Evolutionary conservation across 2,329 filamentous ascomycete species (phyloP).

Genomic region (Allantophomopsis cytisporea): DNA sequence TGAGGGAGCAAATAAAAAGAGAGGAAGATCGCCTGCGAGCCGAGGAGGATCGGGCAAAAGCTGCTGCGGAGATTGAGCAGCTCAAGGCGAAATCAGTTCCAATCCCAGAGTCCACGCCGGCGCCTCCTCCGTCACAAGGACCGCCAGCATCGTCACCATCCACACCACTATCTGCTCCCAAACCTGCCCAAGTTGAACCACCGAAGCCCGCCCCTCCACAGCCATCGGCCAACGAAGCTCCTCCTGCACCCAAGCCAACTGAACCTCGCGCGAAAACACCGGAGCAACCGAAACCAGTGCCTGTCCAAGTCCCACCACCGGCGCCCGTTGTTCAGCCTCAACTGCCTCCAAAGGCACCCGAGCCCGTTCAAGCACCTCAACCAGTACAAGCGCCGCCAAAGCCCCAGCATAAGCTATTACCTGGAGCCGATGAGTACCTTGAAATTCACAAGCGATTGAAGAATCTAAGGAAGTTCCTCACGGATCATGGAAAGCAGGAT

Average conservation of each 20-base stretch:
- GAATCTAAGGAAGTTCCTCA: constrained; percentile 36
- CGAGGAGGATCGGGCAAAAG: constrained; percentile 32
- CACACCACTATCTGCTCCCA: constrained; percentile 1
- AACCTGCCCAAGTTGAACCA: constrained; percentile 3
- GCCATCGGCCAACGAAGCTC: neutral
- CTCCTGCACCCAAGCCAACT: neutral
- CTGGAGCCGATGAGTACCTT: constrained; percentile 30
- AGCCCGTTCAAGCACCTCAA: neutral
- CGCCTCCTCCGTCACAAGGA: neutral
- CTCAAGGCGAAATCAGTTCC: constrained; percentile 23
- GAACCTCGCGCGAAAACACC: constrained; percentile 1
- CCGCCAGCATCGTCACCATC: constrained; percentile 6
- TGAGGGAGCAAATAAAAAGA: constrained; percentile 6
- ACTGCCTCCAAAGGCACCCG: neutral
- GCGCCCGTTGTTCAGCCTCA: neutral
- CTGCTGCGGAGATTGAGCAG: constrained; percentile 32
- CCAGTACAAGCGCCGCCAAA: constrained; percentile 1
- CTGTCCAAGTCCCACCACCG: constrained; percentile 1
- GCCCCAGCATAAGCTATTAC: constrained; percentile 5
- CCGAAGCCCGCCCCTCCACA: neutral
- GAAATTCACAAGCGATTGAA: constrained; percentile 57
- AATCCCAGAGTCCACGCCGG: constrained; percentile 1
- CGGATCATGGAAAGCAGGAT: constrained; percentile 39
- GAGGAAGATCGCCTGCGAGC: constrained; percentile 12
- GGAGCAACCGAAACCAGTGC: constrained; percentile 1